phyloP scores from a whole-genome alignment of 305 asterid genomes.

The Ilex paraguariensis region DNA sequence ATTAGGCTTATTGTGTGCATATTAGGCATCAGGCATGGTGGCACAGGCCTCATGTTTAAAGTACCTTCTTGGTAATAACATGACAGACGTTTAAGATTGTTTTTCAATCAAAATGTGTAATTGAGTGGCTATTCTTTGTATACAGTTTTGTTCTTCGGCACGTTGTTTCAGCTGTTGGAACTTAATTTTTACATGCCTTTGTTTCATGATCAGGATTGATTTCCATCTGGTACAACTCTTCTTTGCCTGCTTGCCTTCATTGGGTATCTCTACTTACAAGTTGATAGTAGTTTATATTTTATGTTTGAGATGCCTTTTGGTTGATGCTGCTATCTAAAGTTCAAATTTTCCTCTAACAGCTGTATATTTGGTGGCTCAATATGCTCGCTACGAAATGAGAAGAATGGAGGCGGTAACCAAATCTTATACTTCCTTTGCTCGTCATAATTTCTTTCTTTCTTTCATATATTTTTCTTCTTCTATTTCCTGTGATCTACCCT shows the following conservation, averaged over 20 bases:
- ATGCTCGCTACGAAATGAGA: constrained; percentile 92
- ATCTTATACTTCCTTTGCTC: not conserved
- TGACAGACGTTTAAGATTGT: no score
- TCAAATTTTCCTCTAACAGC: constrained; percentile 47
- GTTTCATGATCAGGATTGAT: constrained; percentile 60
- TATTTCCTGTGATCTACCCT: not conserved
- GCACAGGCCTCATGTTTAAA: no score
- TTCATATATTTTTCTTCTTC: not conserved
- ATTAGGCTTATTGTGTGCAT: not conserved
- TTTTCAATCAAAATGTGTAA: no score
- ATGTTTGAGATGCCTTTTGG: constrained; percentile 4
- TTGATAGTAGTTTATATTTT: constrained; percentile 5
- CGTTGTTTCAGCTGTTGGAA: constrained; percentile 4
- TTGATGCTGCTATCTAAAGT: constrained; percentile 9
- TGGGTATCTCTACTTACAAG: constrained; percentile 50
- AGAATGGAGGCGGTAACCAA: constrained; percentile 89
- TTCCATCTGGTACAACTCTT: constrained; percentile 91
- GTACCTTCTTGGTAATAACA: no score
- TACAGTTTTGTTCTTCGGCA: not conserved
- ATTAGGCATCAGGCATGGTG: not conserved
- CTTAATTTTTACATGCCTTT: constrained; percentile 6
- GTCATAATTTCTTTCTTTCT: no score
- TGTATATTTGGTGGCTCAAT: constrained; percentile 88
- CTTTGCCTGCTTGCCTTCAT: constrained; percentile 82
- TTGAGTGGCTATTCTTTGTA: not conserved